phyloP scores from a whole-genome alignment of 1,139 yeast species.

The Lodderomyces metapsilosis region DNA sequence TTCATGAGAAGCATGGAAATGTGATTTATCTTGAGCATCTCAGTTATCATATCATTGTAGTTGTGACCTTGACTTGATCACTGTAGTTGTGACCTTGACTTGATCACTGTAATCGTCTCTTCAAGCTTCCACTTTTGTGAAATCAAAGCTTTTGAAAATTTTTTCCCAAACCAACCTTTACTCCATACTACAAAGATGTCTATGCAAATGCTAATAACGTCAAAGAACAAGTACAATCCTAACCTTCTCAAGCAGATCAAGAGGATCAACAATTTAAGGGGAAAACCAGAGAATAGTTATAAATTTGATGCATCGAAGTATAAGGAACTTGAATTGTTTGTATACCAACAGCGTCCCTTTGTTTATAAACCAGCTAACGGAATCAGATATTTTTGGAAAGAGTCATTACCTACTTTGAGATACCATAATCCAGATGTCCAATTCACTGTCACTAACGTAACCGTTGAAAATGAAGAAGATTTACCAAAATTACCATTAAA shows the following conservation, averaged over 20 bases:
- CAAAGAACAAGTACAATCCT: slow-evolving; percentile 9
- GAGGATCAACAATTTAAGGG: slow-evolving; percentile 41
- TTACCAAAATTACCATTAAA: slow-evolving; percentile 50
- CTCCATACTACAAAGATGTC: slow-evolving; percentile 5
- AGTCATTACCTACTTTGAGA: slow-evolving; percentile 70
- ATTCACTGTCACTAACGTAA: slow-evolving; percentile 59
- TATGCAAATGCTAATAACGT: slow-evolving; percentile 5
- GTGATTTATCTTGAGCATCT: too few relatives aligned
- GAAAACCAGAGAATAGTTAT: slow-evolving; percentile 34
- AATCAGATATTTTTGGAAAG: slow-evolving; percentile 62
- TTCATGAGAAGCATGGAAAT: too few relatives aligned
- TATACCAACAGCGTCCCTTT: slow-evolving; percentile 7
- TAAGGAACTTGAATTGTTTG: slow-evolving; percentile 27
- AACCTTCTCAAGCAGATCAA: slow-evolving; percentile 24
- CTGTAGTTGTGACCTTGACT: too few relatives aligned
- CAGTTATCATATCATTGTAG: too few relatives aligned
- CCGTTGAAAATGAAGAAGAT: slow-evolving; percentile 37
- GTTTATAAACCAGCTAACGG: slow-evolving; percentile 36
- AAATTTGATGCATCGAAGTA: slow-evolving; percentile 26
- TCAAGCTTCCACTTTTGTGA: too few relatives aligned
- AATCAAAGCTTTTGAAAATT: too few relatives aligned
- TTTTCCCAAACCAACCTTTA: too few relatives aligned
- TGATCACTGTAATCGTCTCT: too few relatives aligned
- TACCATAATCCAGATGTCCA: slow-evolving; percentile 76
- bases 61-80: too few relatives aligned